Percentiles rank a stretch among this genome's conserved stretches.
These are phyloP conservation scores for Prunella vulgaris DNA, from an alignment of 257 asterid species.

Conservation along the genomic window DNA sequence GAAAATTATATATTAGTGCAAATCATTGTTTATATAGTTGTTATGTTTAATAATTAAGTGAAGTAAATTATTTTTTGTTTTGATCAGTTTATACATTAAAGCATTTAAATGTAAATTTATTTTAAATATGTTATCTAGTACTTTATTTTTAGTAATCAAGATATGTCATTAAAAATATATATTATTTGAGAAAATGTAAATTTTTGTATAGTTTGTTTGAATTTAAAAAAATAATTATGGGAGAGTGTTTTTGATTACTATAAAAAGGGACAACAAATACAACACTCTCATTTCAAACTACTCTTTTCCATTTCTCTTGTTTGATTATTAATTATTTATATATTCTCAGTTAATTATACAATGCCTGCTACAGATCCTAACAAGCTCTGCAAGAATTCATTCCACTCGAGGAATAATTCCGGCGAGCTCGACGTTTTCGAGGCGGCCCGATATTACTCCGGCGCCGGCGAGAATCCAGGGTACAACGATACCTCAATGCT, in stretches of 20 bases:
- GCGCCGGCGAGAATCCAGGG: conserved; percentile 34
- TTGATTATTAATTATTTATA: not conserved
- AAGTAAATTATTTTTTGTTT: too few species aligned
- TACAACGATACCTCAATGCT: not conserved
- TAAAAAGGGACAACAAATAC: conserved; percentile 28
- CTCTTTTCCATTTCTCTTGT: not conserved
- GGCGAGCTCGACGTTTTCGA: conserved; percentile 83
- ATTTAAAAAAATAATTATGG: not conserved
- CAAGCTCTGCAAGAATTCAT: conserved; percentile 35
- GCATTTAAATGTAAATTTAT: too few species aligned
- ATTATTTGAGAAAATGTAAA: too few species aligned
- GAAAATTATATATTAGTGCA: too few species aligned
- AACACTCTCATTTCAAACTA: conserved; percentile 24
- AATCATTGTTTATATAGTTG: too few species aligned
- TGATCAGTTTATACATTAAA: too few species aligned
- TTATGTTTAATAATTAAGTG: too few species aligned
- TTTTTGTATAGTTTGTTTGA: too few species aligned
- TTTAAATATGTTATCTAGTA: too few species aligned
- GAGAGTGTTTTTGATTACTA: conserved; percentile 10
- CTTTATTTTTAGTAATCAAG: too few species aligned
- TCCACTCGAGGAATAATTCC: conserved; percentile 49
- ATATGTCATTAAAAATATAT: too few species aligned
- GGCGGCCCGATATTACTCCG: conserved; percentile 76
- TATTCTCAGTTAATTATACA: not conserved
- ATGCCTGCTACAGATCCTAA: conserved; percentile 33